These are phyloP conservation scores for Epichloe amarillans DNA, from an alignment of 2,329 filamentous ascomycete species.

Conservation along the genomic window DNA sequence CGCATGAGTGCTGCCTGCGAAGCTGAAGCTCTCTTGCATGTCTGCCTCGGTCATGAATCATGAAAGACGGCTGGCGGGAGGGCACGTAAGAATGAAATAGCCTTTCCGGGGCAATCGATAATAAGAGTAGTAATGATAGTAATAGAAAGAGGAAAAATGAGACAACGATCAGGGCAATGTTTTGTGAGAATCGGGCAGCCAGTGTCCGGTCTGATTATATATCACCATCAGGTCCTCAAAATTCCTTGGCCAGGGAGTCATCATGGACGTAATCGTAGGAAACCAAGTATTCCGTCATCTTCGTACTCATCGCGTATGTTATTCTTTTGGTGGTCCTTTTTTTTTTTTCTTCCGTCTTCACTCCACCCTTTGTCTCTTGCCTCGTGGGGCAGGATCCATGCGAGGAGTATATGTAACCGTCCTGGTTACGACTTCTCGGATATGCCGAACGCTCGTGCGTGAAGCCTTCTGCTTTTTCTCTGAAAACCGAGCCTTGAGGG, in stretches of 20 bases:
- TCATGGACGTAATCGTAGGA: constrained; percentile 5
- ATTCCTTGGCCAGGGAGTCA: background rate
- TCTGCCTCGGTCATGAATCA: background rate
- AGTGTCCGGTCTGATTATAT: constrained; percentile 1
- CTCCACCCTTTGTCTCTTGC: constrained; percentile 71
- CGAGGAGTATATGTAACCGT: constrained; percentile 82
- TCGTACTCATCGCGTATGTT: background rate
- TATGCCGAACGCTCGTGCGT: constrained; percentile 52
- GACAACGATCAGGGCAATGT: background rate
- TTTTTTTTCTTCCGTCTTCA: constrained; percentile 10
- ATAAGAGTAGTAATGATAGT: background rate
- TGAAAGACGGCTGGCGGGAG: background rate
- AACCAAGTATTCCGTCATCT: background rate
- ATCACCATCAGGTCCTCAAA: background rate
- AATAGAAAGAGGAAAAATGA: background rate
- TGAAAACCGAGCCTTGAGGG: constrained; percentile 52
- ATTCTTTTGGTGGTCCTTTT: background rate
- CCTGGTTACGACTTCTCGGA: constrained; percentile 84
- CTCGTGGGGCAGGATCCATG: constrained; percentile 81
- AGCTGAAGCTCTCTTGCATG: background rate
- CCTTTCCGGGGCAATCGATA: background rate
- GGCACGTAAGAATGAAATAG: background rate
- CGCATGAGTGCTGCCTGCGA: background rate
- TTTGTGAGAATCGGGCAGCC: background rate
- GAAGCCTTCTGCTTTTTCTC: constrained; percentile 45